Evolutionary conservation across 2,329 filamentous ascomycete genomes (phyloP), one percentile per base, ranked within the genome.

Genomic region (Phaeosphaeria sp.): DNA sequence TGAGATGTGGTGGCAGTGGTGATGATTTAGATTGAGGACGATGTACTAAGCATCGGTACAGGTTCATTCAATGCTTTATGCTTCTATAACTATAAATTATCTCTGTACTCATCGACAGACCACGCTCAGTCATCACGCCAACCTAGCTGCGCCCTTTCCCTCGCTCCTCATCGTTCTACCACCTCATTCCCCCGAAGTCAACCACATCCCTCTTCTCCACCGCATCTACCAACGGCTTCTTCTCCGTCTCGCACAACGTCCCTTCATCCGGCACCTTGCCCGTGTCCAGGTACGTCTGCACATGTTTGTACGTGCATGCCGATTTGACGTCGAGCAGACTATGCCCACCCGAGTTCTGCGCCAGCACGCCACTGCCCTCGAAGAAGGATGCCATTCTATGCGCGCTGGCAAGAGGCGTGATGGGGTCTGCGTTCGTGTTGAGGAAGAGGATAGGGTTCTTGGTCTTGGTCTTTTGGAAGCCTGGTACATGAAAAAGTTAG

Each of bases 341-440:
- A 41, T 59, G 58, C 30, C 52, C 51, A 13, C 21, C 41, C 2
- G 58, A 53, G 47, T 53, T 52, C 48, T 60, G 54, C 11, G n/a
- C 69, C 13, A 84, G 67, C 4, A 83, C 69, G 1, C 67, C 68
- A 7, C 75, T 78, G 1, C 78, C 80, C 3, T 77, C 69, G 59
- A 82, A 82, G 2, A 63, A 63, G 10, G 50, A 59, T 1, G 69
- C 67, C 71, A 75, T 75, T 47, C 70, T 69, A 25, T 53, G 55
- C 3, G 81, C 82, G 42, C 79, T 75, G 10, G 47, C 30, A 30
- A 58, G 25, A 43, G 66, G 60, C 0, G 84, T 87, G 1, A 87
- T 82, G 0, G 85, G 85, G 56, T 87, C 85, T 23, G 81, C 74
- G 1, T 78, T 80, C 62, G 83, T 85, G 36, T 81, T 81, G 15